Evolutionary conservation across 2,329 filamentous ascomycete genomes (phyloP).

Genomic region (Colletotrichum sp.): DNA sequence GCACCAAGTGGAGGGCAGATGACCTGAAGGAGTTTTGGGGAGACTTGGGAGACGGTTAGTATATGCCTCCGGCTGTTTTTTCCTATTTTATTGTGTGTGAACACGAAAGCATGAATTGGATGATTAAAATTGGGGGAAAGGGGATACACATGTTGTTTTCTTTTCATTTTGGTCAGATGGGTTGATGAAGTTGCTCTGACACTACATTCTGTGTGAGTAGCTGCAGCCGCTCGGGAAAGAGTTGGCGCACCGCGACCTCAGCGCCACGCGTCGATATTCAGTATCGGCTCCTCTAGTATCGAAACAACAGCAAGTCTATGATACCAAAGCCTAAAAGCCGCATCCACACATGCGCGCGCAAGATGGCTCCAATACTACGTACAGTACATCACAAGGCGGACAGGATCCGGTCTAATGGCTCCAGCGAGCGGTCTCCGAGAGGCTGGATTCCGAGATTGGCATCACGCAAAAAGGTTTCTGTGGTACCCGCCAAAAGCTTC

Average conservation of each 20-base stretch:
- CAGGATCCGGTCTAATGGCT: background rate
- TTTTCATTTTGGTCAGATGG: background rate
- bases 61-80: slow-evolving; percentile 7
- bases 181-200: background rate
- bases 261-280: slow-evolving; percentile 18
- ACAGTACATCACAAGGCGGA: background rate
- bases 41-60: slow-evolving; percentile 21
- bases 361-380: background rate
- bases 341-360: background rate
- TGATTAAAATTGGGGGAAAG: background rate
- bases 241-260: slow-evolving; percentile 15
- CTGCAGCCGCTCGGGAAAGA: slow-evolving; percentile 10
- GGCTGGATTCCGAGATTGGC: background rate
- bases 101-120: background rate
- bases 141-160: background rate
- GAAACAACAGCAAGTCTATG: slow-evolving; percentile 1
- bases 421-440: background rate
- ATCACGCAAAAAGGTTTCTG: background rate
- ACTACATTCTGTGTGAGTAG: background rate
- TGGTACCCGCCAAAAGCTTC: background rate
- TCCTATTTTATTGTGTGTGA: background rate
- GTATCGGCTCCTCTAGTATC: background rate
- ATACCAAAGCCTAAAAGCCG: background rate
- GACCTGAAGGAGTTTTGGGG: slow-evolving; percentile 53
- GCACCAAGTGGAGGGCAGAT: slow-evolving; percentile 54